These are phyloP conservation scores for Postia placenta DNA, from an alignment of 768 basidiomycete genomes.

Conservation along the genomic window DNA sequence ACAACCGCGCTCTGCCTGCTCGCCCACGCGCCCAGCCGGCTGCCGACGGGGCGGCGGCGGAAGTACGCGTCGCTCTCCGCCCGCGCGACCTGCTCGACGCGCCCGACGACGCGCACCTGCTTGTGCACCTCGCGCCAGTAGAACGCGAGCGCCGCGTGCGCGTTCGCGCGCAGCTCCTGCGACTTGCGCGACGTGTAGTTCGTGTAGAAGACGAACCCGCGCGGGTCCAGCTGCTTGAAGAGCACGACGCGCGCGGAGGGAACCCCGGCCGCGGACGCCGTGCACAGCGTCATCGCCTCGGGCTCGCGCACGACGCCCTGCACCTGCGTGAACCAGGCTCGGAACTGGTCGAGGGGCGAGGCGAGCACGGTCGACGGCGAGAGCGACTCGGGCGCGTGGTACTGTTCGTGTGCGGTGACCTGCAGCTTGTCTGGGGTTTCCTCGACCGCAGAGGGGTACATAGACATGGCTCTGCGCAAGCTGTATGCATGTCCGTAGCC, in stretches of 20 bases:
- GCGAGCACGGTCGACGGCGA: conserved; percentile 54
- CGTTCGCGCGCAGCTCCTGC: conserved; percentile 68
- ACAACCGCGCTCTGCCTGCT: conserved; percentile 84
- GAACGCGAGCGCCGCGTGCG: conserved; percentile 76
- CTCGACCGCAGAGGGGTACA: conserved; percentile 29
- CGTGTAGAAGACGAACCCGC: conserved; percentile 94
- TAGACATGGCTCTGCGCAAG: not conserved
- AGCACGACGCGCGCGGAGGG: conserved; percentile 89
- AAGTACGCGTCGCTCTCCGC: conserved; percentile 84
- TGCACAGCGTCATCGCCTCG: conserved; percentile 84
- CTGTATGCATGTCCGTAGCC: no score
- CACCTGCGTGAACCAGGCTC: conserved; percentile 77
- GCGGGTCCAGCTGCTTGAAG: conserved; percentile 82
- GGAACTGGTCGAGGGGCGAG: conserved; percentile 82
- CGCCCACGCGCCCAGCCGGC: conserved; percentile 89
- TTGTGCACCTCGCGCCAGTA: conserved; percentile 87
- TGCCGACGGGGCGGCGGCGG: conserved; percentile 72
- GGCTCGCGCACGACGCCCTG: conserved; percentile 68
- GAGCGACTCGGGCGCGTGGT: conserved; percentile 59
- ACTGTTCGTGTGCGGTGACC: conserved; percentile 73
- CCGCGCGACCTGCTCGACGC: conserved; percentile 67
- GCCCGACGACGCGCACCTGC: conserved; percentile 80
- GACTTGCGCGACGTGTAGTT: conserved; percentile 96
- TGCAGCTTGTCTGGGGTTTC: conserved; percentile 49
- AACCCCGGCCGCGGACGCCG: conserved; percentile 62